phyloP scores from a whole-genome alignment of 2,329 filamentous ascomycete genomes.

The Pyricularia pennisetigena region DNA sequence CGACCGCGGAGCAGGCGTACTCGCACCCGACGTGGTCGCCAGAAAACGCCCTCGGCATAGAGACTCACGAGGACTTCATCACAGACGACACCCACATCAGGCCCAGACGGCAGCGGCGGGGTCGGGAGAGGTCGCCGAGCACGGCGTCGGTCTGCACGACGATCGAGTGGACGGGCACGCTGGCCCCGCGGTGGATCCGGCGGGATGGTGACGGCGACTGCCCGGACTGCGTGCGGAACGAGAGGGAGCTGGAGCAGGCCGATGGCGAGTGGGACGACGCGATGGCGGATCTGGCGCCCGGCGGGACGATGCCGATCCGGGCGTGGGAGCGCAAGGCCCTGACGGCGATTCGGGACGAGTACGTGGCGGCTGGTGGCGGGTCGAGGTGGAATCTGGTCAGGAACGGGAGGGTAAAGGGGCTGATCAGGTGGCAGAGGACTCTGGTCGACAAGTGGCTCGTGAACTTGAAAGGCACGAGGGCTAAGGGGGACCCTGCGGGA shows the following conservation, averaged over 20 bases:
- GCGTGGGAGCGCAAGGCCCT: background rate
- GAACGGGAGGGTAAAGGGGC: background rate
- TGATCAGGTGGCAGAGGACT: background rate
- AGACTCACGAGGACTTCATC: background rate
- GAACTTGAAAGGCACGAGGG: background rate
- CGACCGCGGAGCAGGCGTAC: background rate
- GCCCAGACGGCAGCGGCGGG: too few relatives aligned
- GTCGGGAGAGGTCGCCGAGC: background rate
- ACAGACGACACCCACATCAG: background rate
- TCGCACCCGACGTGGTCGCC: background rate
- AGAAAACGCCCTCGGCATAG: background rate
- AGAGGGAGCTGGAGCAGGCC: background rate
- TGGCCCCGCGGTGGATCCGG: background rate
- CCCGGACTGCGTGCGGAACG: background rate
- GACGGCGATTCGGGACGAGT: background rate
- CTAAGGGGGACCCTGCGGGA: background rate
- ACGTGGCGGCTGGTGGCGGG: background rate
- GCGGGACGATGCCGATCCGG: background rate
- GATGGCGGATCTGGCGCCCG: background rate
- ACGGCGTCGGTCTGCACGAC: background rate
- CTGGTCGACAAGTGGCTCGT: background rate
- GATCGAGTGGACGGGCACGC: background rate
- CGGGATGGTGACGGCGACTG: background rate
- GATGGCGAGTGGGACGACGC: background rate
- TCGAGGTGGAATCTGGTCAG: background rate